These are phyloP conservation scores for Zygosaccharomyces pseudobailii DNA, from an alignment of 1,139 yeast species.

Conservation along the genomic window DNA sequence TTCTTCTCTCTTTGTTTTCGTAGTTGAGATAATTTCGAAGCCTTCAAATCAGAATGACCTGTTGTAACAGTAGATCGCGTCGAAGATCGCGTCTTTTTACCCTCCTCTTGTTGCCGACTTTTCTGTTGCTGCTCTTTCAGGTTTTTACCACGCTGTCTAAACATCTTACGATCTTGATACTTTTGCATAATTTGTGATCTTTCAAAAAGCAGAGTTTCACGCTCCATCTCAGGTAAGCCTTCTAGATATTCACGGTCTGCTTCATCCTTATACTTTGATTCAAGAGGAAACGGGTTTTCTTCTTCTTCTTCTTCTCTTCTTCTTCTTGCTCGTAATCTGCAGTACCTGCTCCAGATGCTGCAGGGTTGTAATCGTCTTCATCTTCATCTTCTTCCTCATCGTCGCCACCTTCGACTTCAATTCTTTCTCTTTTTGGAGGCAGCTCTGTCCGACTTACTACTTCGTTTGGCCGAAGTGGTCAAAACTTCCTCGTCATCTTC, in stretches of 20 bases:
- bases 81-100: constrained; percentile 34
- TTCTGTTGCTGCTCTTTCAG: constrained; percentile 42
- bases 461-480: constrained; percentile 26
- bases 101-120: constrained; percentile 33
- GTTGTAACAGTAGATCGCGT: constrained; percentile 31
- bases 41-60: constrained; percentile 39
- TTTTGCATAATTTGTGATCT: constrained; percentile 89
- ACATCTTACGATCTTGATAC: constrained; percentile 72
- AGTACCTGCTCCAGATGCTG: constrained; percentile 16
- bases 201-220: constrained; percentile 86
- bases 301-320: constrained; percentile 35
- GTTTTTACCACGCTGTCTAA: constrained; percentile 72
- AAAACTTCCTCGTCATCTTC: constrained; percentile 36
- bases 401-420: constrained; percentile 35
- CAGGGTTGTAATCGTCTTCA: constrained; percentile 37
- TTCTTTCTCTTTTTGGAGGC: constrained; percentile 28
- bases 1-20: constrained; percentile 79
- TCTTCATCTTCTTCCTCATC: constrained; percentile 35
- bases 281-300: constrained; percentile 82
- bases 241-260: constrained; percentile 65
- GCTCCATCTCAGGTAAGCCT: constrained; percentile 81
- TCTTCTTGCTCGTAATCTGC: constrained; percentile 26
- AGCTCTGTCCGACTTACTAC: constrained; percentile 24
- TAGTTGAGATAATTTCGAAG: constrained; percentile 71
- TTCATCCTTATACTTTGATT: constrained; percentile 84